phyloP scores from a whole-genome alignment of 2,329 filamentous ascomycete species.

The Phaeosphaeria sp. region DNA sequence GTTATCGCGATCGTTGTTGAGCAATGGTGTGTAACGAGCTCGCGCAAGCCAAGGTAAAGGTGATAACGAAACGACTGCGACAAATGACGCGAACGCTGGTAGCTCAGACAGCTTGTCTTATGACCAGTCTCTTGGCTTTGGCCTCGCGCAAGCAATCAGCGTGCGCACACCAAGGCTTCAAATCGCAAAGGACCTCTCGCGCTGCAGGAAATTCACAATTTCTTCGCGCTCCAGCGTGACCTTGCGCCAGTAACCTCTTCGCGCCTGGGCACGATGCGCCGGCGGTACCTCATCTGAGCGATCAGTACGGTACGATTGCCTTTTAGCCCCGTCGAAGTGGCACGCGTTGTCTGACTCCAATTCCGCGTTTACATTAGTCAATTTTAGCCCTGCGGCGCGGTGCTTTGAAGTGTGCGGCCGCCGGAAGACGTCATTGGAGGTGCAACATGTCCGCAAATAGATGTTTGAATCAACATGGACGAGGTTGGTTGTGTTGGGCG shows the following conservation, averaged over 20 bases:
- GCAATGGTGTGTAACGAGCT: conserved; percentile 9
- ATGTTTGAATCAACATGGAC: neutral
- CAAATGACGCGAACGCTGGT: conserved; percentile 20
- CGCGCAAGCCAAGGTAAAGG: conserved; percentile 8
- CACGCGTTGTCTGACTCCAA: conserved; percentile 21
- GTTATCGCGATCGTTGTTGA: conserved; percentile 3
- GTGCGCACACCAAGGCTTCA: conserved; percentile 15
- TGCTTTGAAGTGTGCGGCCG: conserved; percentile 14
- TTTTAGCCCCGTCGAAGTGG: conserved; percentile 13
- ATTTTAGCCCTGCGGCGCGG: conserved; percentile 25
- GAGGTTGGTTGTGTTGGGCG: neutral
- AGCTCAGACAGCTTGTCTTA: conserved; percentile 12
- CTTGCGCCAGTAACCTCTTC: conserved; percentile 22
- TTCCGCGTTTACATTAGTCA: conserved; percentile 35
- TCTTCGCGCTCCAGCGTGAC: conserved; percentile 32
- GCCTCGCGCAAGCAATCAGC: conserved; percentile 18
- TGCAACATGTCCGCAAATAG: neutral
- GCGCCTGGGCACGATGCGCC: conserved; percentile 33
- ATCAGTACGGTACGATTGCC: conserved; percentile 13
- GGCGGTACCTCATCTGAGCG: conserved; percentile 18
- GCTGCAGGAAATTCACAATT: conserved; percentile 20
- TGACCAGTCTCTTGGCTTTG: conserved; percentile 20
- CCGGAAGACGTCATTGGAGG: conserved; percentile 12
- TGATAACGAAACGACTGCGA: conserved; percentile 14
- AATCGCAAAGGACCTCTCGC: conserved; percentile 13